Conservation (phyloP, 805 yeast species). For the Saccharomycopsis schoenii region DNA sequence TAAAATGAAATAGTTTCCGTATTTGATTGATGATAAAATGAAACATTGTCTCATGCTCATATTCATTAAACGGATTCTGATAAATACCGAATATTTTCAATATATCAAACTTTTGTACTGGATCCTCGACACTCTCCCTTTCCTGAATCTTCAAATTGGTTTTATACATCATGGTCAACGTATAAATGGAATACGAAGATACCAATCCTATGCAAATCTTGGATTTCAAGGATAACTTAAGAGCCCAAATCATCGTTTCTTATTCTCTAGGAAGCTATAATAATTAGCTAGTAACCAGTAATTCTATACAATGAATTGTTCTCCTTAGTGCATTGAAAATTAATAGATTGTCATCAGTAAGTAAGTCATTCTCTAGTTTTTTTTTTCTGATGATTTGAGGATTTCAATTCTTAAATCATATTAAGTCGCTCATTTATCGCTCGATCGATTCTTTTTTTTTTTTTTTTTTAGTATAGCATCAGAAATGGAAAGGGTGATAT, state of each 20-base stretch:
- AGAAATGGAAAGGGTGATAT: too few relatives aligned
- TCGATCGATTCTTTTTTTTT: not conserved
- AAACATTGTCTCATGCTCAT: slow-evolving; percentile 79
- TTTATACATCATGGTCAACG: slow-evolving; percentile 8
- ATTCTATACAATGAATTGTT: too few relatives aligned
- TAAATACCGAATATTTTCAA: slow-evolving; percentile 63
- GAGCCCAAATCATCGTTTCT: not conserved
- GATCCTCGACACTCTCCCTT: slow-evolving; percentile 15
- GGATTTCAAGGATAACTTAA: slow-evolving; percentile 1
- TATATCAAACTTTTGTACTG: slow-evolving; percentile 31
- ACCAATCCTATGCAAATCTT: slow-evolving; percentile 15
- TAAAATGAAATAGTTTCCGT: slow-evolving; percentile 29
- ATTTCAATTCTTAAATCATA: not conserved
- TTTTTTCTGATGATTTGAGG: not conserved
- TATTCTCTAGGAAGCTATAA: not conserved
- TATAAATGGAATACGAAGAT: slow-evolving; percentile 14
- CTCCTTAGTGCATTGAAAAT: too few relatives aligned
- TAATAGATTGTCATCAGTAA: too few relatives aligned
- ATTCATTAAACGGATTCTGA: slow-evolving; percentile 86
- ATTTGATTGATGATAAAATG: slow-evolving; percentile 73
- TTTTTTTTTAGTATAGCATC: not conserved
- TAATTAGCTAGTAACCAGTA: not conserved
- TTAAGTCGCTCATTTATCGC: not conserved
- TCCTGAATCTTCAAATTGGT: slow-evolving; percentile 6
- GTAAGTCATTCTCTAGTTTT: not conserved